A percentile compares a stretch with the other conserved stretches of the same genome.
Evolutionary conservation across 805 yeast genomes (phyloP).

Genomic region (Kodamaea leandrae): DNA sequence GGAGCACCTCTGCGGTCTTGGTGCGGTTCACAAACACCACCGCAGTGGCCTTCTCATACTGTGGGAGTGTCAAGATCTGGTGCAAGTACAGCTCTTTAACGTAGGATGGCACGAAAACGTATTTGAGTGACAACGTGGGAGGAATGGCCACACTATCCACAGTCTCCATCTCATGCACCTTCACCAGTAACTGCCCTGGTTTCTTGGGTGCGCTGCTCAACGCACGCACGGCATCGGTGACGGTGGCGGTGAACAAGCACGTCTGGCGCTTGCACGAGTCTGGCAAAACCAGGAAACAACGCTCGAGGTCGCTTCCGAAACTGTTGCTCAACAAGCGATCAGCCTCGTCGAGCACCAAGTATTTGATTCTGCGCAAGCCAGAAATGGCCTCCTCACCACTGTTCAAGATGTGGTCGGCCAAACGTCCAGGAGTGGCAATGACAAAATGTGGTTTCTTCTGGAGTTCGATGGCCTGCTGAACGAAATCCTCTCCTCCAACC

Average conservation of each 20-base stretch:
- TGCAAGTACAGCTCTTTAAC: conserved; percentile 88
- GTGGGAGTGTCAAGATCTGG: conserved; percentile 60
- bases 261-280: conserved; percentile 76
- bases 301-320: conserved; percentile 73
- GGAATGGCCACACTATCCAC: conserved; percentile 82
- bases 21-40: conserved; percentile 92
- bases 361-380: conserved; percentile 76
- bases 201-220: conserved; percentile 64
- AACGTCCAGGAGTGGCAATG: conserved; percentile 94
- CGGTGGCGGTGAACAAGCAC: conserved; percentile 89
- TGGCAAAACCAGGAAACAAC: conserved; percentile 73
- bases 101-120: conserved; percentile 76
- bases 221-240: conserved; percentile 86
- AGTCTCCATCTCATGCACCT: conserved; percentile 71
- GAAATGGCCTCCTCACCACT: conserved; percentile 86
- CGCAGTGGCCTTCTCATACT: conserved; percentile 63
- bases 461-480: conserved; percentile 79
- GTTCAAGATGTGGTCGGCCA: conserved; percentile 85
- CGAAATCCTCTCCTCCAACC: conserved; percentile 94
- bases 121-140: conserved; percentile 58
- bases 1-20: conserved; percentile 79
- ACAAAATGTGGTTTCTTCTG: conserved; percentile 89
- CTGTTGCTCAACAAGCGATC: conserved; percentile 84
- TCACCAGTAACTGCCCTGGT: conserved; percentile 54
- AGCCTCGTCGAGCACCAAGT: conserved; percentile 91